These are phyloP conservation scores for Psilocybe tampanensis DNA, from an alignment of 768 basidiomycete species.

Conservation along the genomic window DNA sequence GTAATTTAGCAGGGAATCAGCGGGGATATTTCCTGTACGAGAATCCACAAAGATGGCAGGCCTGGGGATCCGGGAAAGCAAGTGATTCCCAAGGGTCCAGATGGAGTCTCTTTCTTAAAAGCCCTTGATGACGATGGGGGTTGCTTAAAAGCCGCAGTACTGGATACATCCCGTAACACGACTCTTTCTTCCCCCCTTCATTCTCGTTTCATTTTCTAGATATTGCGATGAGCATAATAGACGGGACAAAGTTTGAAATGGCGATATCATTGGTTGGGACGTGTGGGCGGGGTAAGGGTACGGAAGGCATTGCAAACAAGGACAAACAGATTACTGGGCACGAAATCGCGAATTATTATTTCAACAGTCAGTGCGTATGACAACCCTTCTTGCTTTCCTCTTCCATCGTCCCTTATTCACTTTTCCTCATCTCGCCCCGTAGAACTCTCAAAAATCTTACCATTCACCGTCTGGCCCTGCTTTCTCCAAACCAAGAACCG, in stretches of 20 bases:
- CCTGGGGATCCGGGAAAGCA: neutral
- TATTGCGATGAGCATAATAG: neutral
- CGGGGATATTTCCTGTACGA: neutral
- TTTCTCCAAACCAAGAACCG: slow-evolving; percentile 18
- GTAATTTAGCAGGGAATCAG: neutral
- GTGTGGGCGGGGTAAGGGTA: slow-evolving; percentile 18
- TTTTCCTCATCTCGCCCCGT: neutral
- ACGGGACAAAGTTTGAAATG: slow-evolving; percentile 2
- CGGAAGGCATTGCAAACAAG: slow-evolving; percentile 20
- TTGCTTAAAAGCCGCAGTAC: too few species aligned
- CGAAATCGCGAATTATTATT: slow-evolving; percentile 11
- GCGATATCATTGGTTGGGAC: slow-evolving; percentile 16
- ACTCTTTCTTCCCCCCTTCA: neutral
- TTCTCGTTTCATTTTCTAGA: too few species aligned
- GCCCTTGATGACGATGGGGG: neutral
- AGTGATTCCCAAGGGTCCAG: slow-evolving; percentile 3
- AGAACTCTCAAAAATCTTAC: slow-evolving; percentile 3
- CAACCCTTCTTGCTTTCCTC: slow-evolving; percentile 11
- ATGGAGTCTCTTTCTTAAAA: neutral
- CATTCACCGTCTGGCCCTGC: slow-evolving; percentile 4
- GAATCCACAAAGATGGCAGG: neutral
- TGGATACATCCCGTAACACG: neutral
- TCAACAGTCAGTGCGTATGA: slow-evolving; percentile 18
- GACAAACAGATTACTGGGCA: slow-evolving; percentile 21
- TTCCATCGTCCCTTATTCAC: slow-evolving; percentile 5